phyloP scores from a whole-genome alignment of 1,284 basidiomycete species.

The Prillingera fragicola region DNA sequence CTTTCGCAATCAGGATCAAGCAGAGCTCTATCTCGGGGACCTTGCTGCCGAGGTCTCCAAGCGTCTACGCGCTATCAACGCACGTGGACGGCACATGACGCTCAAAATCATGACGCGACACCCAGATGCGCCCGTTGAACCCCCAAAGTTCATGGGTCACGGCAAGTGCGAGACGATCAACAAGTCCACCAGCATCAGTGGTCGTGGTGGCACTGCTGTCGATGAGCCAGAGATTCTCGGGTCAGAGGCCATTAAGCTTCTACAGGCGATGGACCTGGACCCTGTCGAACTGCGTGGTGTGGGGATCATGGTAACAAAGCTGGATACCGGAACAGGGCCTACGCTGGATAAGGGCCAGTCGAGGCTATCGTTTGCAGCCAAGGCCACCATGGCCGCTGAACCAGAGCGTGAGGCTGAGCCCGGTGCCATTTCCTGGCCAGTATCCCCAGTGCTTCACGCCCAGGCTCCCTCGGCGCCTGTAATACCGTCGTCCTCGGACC shows the following conservation, averaged over 20 bases:
- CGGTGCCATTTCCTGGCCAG: neutral
- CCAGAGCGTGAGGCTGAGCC: neutral
- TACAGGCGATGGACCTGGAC: constrained; percentile 68
- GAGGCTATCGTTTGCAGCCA: constrained; percentile 24
- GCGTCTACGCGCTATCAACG: constrained; percentile 61
- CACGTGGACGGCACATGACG: constrained; percentile 67
- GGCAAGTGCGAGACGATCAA: constrained; percentile 79
- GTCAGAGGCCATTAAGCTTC: constrained; percentile 69
- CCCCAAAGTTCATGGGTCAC: constrained; percentile 96
- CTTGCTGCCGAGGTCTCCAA: constrained; percentile 71
- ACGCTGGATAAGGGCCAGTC: constrained; percentile 22
- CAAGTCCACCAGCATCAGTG: constrained; percentile 61
- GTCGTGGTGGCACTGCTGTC: constrained; percentile 59
- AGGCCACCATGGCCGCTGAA: neutral
- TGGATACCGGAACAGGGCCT: constrained; percentile 54
- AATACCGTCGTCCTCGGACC: constrained; percentile 23
- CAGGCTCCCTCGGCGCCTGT: neutral
- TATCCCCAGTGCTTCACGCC: neutral
- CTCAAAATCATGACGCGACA: constrained; percentile 86
- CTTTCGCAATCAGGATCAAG: constrained; percentile 74
- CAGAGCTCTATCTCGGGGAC: constrained; percentile 67
- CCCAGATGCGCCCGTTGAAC: constrained; percentile 77
- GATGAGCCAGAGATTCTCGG: constrained; percentile 67
- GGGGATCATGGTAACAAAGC: constrained; percentile 85
- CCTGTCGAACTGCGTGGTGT: constrained; percentile 86